Conservation (phyloP, 164 flowering plant genomes). For the Magnolia officinalis region DNA sequence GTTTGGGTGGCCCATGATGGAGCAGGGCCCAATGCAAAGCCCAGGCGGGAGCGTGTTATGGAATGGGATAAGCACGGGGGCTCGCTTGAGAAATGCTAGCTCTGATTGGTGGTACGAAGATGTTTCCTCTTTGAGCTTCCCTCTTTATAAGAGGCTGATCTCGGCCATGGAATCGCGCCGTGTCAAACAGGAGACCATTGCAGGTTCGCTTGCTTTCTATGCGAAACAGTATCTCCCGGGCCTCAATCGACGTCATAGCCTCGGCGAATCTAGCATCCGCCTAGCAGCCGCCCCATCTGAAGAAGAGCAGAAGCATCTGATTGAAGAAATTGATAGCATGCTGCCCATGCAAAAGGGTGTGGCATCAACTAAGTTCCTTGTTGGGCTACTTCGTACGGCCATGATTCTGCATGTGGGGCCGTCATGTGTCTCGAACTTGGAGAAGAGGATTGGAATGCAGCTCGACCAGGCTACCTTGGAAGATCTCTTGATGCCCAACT, state of each 20-base stretch:
- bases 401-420: conserved; percentile 62
- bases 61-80: conserved; percentile 96
- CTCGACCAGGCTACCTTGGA: conserved; percentile 82
- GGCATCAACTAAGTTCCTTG: conserved; percentile 59
- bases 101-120: conserved; percentile 97
- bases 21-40: conserved; percentile 81
- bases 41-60: conserved; percentile 88
- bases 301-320: conserved; percentile 66
- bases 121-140: conserved; percentile 59
- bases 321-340: conserved; percentile 66
- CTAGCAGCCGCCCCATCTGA: conserved; percentile 42
- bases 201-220: conserved; percentile 64
- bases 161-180: conserved; percentile 74
- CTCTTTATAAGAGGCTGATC: conserved; percentile 63
- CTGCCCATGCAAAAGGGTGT: conserved; percentile 69
- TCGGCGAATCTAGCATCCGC: conserved; percentile 43
- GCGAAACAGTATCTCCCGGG: conserved; percentile 81
- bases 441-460: conserved; percentile 79
- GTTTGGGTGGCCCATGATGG: conserved; percentile 83
- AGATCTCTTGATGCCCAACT: conserved; percentile 83
- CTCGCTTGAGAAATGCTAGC: conserved; percentile 56
- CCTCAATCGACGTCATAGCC: conserved; percentile 53
- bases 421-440: conserved; percentile 67
- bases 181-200: conserved; percentile 56
- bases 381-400: conserved; percentile 75